Base-by-base conservation (phyloP, 169 alveolate genomes). In the Ichthyophthirius multifiliis region DNA sequence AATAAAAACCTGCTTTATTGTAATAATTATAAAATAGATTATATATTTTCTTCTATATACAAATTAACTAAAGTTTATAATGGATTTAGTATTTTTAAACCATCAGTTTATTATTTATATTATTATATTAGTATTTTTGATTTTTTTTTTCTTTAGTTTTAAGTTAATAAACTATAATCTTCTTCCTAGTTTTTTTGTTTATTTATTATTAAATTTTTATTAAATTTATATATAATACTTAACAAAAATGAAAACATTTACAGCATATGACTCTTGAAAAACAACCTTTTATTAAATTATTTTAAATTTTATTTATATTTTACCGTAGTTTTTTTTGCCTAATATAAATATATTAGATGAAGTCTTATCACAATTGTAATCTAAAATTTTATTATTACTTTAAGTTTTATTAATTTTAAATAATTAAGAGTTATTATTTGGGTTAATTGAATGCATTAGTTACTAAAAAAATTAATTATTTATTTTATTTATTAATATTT, bases 171-270 rank as follows among this genome's bases (percentile, higher is more conserved):
- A 35, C 75, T 47, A 20, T 18, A 44, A 71, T 81, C 86, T 32
- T 67, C 80, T 32, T 65, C 80, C 84, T 77, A 65, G n/a, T n/a
- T n/a, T n/a, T 35, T 27, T 62, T 20, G 18, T 30, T 64, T 30
- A 5, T 0, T 15, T 32, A 15, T 64, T 15, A 31, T 32, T 64
- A 64, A 1, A 0, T 32, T 15, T 18, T 35, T 0, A 5, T 13
- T 32, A 30, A 34, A 32, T 15, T 32, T 31, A 31, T 9, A 34
- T 41, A 39, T 20, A 7, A 34, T 79, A 79, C 85, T 71, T 81
- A 30, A 7, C 81, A 81, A 30, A 81, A 81, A 16, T 62, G 43
- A 74, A 81, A 39, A 20, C 86, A 81, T 63, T 73, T 81, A 5
- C 76, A 41, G 43, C 86, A 81, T 35, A 46, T 71, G 12, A 81